Evolutionary conservation across 768 basidiomycete genomes (phyloP), one percentile per base, ranked within the genome.

Genomic region (Butyriboletus loyo): DNA sequence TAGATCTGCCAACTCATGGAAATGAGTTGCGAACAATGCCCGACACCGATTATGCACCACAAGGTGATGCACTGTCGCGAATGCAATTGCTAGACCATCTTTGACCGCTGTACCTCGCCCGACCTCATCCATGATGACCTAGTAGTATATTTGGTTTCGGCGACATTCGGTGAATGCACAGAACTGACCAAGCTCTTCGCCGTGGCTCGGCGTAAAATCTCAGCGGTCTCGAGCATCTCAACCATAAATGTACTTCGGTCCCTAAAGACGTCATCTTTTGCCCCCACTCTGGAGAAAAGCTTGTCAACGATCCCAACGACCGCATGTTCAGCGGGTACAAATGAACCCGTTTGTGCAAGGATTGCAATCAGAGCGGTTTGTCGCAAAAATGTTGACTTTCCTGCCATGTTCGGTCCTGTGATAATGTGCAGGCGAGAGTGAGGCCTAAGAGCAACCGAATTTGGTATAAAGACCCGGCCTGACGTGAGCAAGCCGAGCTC

Each of bases 121-220:
- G n/a, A 99, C 94, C 74, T 99, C 96, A 66, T 99, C 96, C 92
- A 99, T 95, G 56, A 99, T 95, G n/a, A 98, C 89, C 92, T 94
- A 60, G 25, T 22, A 39, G 25, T 30, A 52, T 49, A 5, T 48
- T 62, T 35, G 46, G 46, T 31, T 54, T 57, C 32, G 38, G 38
- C 30, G 21, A 34, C 15, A 24, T 32, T 44, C 13, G 25, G 21
- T 17, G 31, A 42, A 46, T 44, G 45, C 30, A 54, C 0, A 34
- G 24, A 13, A 72, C 84, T 56, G 61, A 92, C 95, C 49, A 99
- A 75, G 55, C 94, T 97, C 50, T 76, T 80, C 2, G 81, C 71
- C 8, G 94, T 97, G 3, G 97, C 94, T 21, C 85, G 82, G 22
- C 80, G 77, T 19, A 99, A 78, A 53, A 99, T 98, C 41, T 93